These are phyloP conservation scores for Pichia cabralensis DNA, from an alignment of 805 yeast genomes.

Conservation along the genomic window DNA sequence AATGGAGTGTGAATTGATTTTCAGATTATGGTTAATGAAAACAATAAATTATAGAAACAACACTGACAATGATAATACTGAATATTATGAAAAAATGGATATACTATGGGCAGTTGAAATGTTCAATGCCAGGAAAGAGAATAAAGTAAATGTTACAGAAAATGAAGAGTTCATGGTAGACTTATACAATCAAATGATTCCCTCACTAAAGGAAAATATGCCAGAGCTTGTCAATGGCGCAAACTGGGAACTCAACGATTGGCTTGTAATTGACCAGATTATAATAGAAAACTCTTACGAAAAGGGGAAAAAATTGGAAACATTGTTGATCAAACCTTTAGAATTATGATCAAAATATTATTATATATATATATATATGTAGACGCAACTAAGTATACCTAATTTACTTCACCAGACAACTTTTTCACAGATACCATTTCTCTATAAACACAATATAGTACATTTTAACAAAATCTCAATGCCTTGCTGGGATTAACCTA, in stretches of 20 bases:
- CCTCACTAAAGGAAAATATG: background rate
- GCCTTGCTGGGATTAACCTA: constrained; percentile 28
- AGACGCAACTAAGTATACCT: too few species aligned
- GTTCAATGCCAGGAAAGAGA: constrained; percentile 3
- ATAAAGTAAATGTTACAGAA: background rate
- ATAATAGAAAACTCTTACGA: constrained; percentile 15
- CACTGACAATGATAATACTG: background rate
- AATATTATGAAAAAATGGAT: background rate
- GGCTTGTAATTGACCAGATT: constrained; percentile 10
- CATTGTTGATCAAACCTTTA: constrained; percentile 17
- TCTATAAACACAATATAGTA: constrained; percentile 7
- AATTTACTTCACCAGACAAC: too few species aligned
- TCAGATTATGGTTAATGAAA: constrained; percentile 18
- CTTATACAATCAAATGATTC: constrained; percentile 5
- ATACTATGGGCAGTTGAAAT: constrained; percentile 12
- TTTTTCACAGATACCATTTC: too few species aligned
- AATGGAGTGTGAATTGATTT: constrained; percentile 14
- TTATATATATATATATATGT: too few species aligned
- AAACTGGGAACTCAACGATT: constrained; percentile 14
- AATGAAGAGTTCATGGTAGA: constrained; percentile 8
- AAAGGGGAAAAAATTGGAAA: constrained; percentile 19
- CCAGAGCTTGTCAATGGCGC: constrained; percentile 6
- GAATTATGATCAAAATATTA: too few species aligned
- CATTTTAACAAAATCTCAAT: too few species aligned
- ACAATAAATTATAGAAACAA: constrained; percentile 9